Conservation (phyloP, 371 early-diverging fungal species). For the Ordospora pajunii region DNA sequence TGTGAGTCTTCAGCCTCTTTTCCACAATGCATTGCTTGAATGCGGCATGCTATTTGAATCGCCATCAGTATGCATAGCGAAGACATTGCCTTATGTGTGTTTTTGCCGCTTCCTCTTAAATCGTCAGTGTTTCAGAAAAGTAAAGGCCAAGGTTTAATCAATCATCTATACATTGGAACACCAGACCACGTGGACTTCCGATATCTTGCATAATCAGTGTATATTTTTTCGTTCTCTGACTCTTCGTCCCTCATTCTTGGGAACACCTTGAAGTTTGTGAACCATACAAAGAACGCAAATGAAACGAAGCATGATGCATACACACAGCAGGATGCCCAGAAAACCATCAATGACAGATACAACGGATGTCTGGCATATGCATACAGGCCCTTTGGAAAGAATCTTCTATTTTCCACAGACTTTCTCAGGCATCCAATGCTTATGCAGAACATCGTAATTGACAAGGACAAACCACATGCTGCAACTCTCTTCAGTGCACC, state of each 20-base stretch:
- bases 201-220: neutral
- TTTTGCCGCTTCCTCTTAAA: too few relatives aligned
- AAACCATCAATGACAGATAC: neutral
- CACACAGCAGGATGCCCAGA: neutral
- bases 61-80: too few relatives aligned
- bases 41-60: too few relatives aligned
- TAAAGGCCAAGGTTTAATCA: too few relatives aligned
- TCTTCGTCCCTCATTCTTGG: neutral
- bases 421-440: neutral
- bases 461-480: neutral
- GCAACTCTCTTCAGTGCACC: neutral
- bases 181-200: neutral
- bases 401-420: neutral
- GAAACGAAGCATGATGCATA: slow-evolving; percentile 1
- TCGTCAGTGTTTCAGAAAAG: too few relatives aligned
- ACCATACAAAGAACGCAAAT: slow-evolving; percentile 1
- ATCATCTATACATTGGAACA: neutral
- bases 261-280: neutral
- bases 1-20: too few relatives aligned
- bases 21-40: too few relatives aligned
- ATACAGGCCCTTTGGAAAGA: neutral
- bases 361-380: neutral
- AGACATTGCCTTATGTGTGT: too few relatives aligned
- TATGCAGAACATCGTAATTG: neutral
- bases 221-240: neutral